Base-by-base conservation (phyloP, 495 filamentous ascomycete genomes). In the Podospora sp. region DNA sequence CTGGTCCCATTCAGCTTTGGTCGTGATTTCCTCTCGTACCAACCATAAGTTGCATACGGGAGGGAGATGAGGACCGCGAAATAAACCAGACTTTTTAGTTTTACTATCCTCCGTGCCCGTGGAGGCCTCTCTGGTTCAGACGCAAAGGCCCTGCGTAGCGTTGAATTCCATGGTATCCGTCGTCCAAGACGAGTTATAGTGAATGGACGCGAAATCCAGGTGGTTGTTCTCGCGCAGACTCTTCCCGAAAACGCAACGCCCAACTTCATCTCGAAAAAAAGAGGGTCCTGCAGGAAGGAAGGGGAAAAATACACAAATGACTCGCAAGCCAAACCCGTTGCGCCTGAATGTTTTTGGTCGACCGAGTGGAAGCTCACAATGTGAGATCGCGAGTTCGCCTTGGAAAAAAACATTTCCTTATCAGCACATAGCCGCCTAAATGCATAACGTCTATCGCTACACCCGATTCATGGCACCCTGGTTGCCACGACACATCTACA, bases 1-100 rank as follows among this genome's bases (percentile, higher is more conserved):
- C 74, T 75, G 11, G 63, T 60, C 0, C 75, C 65, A 71, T 86
- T 84, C 52, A 89, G 79, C 18, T 8, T 33, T 33, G 29, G 8
- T 33, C n/a, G n/a, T 72, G 64, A 8, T 36, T 21, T 59, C 65
- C 36, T 51, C 20, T 29, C 68, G 49, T 1, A 16, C 12, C 52
- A 20, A 20, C 6, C 14, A 22, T 12, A 18, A 50, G 22, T 24
- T 12, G 14, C 22, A n/a, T n/a, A n/a, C n/a, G n/a, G n/a, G n/a
- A n/a, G n/a, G n/a, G n/a, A n/a, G n/a, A n/a, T n/a, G n/a, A n/a
- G n/a, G n/a, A n/a, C n/a, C n/a, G n/a, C n/a, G n/a, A n/a, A n/a
- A n/a, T n/a, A n/a, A n/a, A n/a, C n/a, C n/a, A n/a, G n/a, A n/a
- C n/a, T n/a, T n/a, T n/a, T n/a, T n/a, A n/a, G 29, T 33, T 8